These are phyloP conservation scores for Sporothrix pseudoabietina DNA, from an alignment of 2,329 filamentous ascomycete genomes.

Conservation along the genomic window DNA sequence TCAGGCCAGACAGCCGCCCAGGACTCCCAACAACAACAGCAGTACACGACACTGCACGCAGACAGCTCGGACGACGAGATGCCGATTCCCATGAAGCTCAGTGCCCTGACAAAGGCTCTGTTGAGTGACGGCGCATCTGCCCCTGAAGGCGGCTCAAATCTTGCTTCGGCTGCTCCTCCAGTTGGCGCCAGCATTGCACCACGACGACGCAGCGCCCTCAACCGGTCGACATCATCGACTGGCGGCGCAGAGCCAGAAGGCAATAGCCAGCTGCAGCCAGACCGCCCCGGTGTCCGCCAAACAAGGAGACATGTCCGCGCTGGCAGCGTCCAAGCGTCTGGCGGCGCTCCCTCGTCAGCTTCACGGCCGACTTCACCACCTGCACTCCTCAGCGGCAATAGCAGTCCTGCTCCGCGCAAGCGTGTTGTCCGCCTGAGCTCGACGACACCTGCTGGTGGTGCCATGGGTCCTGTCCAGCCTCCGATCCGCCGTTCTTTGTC, in stretches of 20 bases:
- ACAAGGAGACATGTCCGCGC: slow-evolving; percentile 51
- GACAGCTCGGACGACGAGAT: slow-evolving; percentile 96
- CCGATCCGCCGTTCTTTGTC: slow-evolving; percentile 57
- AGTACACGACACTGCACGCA: slow-evolving; percentile 56
- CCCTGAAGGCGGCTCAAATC: slow-evolving; percentile 41
- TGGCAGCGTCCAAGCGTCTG: slow-evolving; percentile 49
- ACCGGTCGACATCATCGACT: slow-evolving; percentile 48
- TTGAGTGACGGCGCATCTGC: slow-evolving; percentile 64
- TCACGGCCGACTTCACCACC: slow-evolving; percentile 49
- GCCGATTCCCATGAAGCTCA: slow-evolving; percentile 88
- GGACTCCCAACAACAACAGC: slow-evolving; percentile 47
- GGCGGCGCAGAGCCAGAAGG: slow-evolving; percentile 50
- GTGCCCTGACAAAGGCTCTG: slow-evolving; percentile 85
- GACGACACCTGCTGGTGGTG: slow-evolving; percentile 40
- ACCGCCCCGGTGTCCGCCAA: slow-evolving; percentile 36
- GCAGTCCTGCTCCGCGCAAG: slow-evolving; percentile 56
- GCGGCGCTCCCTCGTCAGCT: slow-evolving; percentile 23
- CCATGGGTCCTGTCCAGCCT: slow-evolving; percentile 40
- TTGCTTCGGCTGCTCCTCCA: slow-evolving; percentile 34
- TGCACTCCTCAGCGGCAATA: slow-evolving; percentile 48
- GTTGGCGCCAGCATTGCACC: slow-evolving; percentile 51
- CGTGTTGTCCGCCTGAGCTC: slow-evolving; percentile 59
- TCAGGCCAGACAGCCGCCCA: slow-evolving; percentile 4
- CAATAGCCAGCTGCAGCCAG: slow-evolving; percentile 34
- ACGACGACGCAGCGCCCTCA: slow-evolving; percentile 55